Base-by-base conservation (phyloP, 164 flowering plant genomes). In the Protea cynaroides region DNA sequence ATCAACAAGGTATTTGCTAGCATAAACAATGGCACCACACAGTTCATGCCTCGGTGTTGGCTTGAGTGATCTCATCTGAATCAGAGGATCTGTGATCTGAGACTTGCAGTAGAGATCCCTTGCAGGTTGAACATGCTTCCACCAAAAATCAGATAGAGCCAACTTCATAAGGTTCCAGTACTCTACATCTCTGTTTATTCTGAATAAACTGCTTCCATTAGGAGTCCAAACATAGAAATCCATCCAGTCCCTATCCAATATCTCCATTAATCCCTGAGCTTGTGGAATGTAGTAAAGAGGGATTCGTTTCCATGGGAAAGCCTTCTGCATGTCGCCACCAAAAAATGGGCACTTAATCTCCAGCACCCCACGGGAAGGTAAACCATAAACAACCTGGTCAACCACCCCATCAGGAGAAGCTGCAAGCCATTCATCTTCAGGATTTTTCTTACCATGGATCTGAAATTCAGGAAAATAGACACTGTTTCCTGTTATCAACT, bases 261-360 rank as follows among this genome's bases (percentile, higher is more conserved):
- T 84, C 51, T 88, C 91, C 95, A 88, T 76, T 59, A 83, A 68
- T 22, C 91, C 91, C 46, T 88, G 95, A 58, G 85, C 89, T 68
- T 86, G 91, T 7, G 95, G 95, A 61, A 88, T 76, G 69, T 44
- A 82, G 50, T 84, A 63, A 53, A 75, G 68, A 23, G 89, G 94
- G 6, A 88, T 47, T 21, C 83, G 75, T 23, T 66, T 59, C 84
- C 86, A 86, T 8, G 95, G 95, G 19, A 19, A 58, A 53, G 79
- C 79, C n/a, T 10, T 72, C n/a, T 34, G 60, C 76, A 57, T 69
- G 66, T 86, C 80, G 18, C 84, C 87, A 54, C 69, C 12, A 51
- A 78, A 76, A 64, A 65, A 81, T 2, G 90, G 92, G 56, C 89
- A 86, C 65, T 86, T 88, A 40, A 88, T 74, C 74, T 84, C 89